Base-by-base conservation (phyloP, 805 yeast genomes). In the Yarrowia yakushimensis region DNA sequence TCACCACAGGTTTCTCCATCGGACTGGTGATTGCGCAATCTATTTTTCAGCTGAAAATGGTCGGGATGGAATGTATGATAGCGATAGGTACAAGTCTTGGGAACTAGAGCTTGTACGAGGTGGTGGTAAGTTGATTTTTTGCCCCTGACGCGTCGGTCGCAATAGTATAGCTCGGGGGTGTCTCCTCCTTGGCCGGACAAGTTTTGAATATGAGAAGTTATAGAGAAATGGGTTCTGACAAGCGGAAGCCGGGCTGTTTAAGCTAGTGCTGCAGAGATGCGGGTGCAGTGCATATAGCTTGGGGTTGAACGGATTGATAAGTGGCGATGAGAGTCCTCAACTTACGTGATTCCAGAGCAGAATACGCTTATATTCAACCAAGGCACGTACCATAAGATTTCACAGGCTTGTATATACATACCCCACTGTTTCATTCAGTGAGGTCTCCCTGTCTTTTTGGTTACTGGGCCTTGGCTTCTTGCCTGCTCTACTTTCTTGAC, bases 221-320 rank as follows among this genome's bases (percentile, higher is more conserved):
- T 45, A 13, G 57, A 41, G 59, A 22, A 27, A 9, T 17, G 22
- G 13, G 28, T 42, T 41, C 37, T 57, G 62, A 57, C 34, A 42
- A 43, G 34, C 61, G 30, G 50, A 30, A 57, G 25, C 62, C 39
- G 57, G 55, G 30, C 57, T 57, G 55, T 43, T 57, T 42, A 42
- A 57, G 62, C 36, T 36, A 57, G 59, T 43, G 55, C 55, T 23
- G 55, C 60, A 43, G 62, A 57, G 62, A 39, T 42, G 57, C 50
- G 60, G 39, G 33, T 30, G 20, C 60, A 30, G 59, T 42, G 62
- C 60, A 43, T 43, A 57, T 20, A 57, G 61, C 60, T 42, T 43
- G 37, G 62, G 55, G 62, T 22, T 25, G 41, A 23, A 30, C n/a
- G 41, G 41, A 48, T 31, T 48, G 39, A 48, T 33, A 48, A 33